Evolutionary conservation across 306 rosid genomes (phyloP), one percentile per base, ranked within the genome.

Genomic region (Mimosa pudica): DNA sequence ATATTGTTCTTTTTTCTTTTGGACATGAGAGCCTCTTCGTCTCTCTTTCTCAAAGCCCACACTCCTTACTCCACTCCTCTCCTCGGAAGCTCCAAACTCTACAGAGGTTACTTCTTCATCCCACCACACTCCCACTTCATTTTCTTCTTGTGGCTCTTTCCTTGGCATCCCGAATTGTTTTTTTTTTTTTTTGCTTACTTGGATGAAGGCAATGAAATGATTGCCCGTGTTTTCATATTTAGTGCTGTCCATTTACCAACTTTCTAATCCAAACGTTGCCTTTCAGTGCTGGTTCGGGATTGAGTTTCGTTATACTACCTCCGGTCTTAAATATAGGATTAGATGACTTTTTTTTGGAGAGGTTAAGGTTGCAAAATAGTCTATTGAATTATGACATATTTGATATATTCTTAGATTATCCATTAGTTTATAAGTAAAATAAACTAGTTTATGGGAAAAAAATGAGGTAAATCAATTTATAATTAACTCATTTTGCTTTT

Each of bases 11-110:
- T 24, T 0, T 24, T 24, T 24, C 30, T 24, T 24, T 24, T 24
- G 1, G 20, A 70, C 47, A 86, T 89, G 97, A 85, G 76, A 76
- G 84, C 81, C 63, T 85, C 91, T 79, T 92, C 91, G 76, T 47
- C 65, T 86, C 85, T 90, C 73, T 86, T 90, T 84, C 91, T 89
- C 71, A 75, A 80, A 67, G 86, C 88, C 71, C 91, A 89, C 70
- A 44, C 47, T 58, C 92, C 95, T 49, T 90, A 84, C n/a, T 70
- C 75, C 76, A 70, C 76, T 77, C 41, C 67, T 8, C 83, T 82
- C 75, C 32, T 84, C 74, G 42, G 81, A 80, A 18, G 42, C 82
- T 78, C 86, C 18, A 80, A 78, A 24, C 44, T 73, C 62, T 61
- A 64, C 83, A 73, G 76, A 82, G 97, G 98, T 92, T 54, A 24